phyloP scores from a whole-genome alignment of 129 eudicot genomes.

The Logfia minima region DNA sequence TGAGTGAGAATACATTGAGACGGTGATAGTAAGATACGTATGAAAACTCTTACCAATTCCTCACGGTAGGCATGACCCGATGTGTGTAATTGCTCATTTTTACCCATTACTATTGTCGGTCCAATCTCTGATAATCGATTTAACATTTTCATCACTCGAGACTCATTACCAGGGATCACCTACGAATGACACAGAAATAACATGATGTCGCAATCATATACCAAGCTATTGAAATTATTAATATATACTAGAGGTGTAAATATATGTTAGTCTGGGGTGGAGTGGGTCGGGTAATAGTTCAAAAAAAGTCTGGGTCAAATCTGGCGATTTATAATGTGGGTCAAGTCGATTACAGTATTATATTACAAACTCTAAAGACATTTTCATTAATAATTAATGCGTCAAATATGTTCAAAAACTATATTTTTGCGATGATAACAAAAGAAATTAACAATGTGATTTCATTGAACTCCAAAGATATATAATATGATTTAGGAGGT shows the following conservation, averaged over 20 bases:
- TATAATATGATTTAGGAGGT: not conserved
- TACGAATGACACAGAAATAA: constrained; percentile 33
- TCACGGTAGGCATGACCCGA: constrained; percentile 97
- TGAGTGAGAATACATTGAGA: not conserved
- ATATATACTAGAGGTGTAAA: not conserved
- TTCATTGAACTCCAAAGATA: not conserved
- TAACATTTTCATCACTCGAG: constrained; percentile 86
- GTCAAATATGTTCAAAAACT: no score
- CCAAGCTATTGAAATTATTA: not conserved
- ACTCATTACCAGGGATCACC: constrained; percentile 99
- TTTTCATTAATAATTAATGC: not conserved
- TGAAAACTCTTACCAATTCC: constrained; percentile 61
- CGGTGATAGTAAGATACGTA: not conserved
- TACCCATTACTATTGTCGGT: constrained; percentile 88
- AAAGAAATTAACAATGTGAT: no score
- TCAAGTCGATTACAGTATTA: no score
- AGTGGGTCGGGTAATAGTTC: not conserved
- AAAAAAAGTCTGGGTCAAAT: not conserved
- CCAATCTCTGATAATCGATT: constrained; percentile 95
- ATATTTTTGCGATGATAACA: not conserved
- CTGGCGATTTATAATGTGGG: no score
- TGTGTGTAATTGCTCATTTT: constrained; percentile 83
- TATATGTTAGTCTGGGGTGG: not conserved
- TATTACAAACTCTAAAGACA: not conserved
- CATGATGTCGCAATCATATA: not conserved